These are phyloP conservation scores for Metschnikowia lochheadii DNA, from an alignment of 805 yeast genomes.

Conservation along the genomic window DNA sequence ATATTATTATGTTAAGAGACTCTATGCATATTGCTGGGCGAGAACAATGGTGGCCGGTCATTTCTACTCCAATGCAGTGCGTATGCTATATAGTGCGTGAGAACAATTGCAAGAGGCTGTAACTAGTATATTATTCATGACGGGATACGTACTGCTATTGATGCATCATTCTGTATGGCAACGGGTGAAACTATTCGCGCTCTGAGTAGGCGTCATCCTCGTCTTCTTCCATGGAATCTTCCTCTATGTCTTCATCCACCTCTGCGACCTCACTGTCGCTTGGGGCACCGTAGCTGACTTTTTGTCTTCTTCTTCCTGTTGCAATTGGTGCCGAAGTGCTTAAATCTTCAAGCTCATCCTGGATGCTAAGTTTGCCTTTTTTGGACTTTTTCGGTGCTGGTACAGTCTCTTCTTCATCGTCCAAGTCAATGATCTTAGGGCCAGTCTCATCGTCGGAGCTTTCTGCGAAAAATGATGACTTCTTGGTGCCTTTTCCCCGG, in stretches of 20 bases:
- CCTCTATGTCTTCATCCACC: neutral
- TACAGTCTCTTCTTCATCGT: conserved; percentile 2
- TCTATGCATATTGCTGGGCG: neutral
- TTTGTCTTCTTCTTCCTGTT: conserved; percentile 11
- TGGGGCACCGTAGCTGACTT: conserved; percentile 14
- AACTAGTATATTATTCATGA: neutral
- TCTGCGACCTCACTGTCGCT: conserved; percentile 10
- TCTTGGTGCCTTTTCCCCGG: neutral
- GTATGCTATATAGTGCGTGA: neutral
- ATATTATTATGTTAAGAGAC: neutral
- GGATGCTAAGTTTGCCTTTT: conserved; percentile 7
- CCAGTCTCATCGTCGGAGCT: conserved; percentile 15
- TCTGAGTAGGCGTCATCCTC: conserved; percentile 10
- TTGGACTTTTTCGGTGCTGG: conserved; percentile 3
- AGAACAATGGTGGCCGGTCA: neutral
- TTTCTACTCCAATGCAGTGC: neutral
- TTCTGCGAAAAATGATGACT: conserved; percentile 13
- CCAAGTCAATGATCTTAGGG: conserved; percentile 6
- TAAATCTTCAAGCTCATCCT: conserved; percentile 17
- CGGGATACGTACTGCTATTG: neutral
- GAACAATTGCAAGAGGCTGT: neutral
- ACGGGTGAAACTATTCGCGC: neutral
- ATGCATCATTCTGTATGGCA: neutral
- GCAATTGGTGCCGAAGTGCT: conserved; percentile 5
- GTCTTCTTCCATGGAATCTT: conserved; percentile 4